phyloP scores from a whole-genome alignment of 1,139 yeast genomes.

The Wickerhamomyces sp. region DNA sequence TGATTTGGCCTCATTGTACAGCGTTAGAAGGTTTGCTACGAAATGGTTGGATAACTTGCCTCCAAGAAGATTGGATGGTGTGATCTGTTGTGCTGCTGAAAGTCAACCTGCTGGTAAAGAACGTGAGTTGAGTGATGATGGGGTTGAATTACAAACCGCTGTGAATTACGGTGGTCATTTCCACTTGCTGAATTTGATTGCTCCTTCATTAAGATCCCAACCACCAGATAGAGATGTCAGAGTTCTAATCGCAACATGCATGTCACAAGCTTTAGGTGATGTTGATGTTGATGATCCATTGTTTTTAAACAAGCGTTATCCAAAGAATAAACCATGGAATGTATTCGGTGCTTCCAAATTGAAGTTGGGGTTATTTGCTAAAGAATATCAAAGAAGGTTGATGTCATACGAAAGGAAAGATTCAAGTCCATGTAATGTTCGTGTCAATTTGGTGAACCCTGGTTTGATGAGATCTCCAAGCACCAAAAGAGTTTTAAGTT shows the following conservation, averaged over 20 bases:
- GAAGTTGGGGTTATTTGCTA: slow-evolving; percentile 64
- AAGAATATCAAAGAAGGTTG: slow-evolving; percentile 67
- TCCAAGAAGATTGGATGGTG: slow-evolving; percentile 85
- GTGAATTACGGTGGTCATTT: slow-evolving; percentile 76
- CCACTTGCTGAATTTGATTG: slow-evolving; percentile 71
- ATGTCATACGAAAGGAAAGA: slow-evolving; percentile 33
- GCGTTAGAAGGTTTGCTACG: slow-evolving; percentile 88
- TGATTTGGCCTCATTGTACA: slow-evolving; percentile 67
- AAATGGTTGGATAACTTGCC: slow-evolving; percentile 90
- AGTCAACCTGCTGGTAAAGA: slow-evolving; percentile 60
- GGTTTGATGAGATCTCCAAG: slow-evolving; percentile 88
- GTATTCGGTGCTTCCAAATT: slow-evolving; percentile 81
- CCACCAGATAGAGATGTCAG: slow-evolving; percentile 95
- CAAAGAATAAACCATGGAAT: slow-evolving; percentile 59
- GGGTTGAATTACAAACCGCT: slow-evolving; percentile 80
- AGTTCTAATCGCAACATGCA: slow-evolving; percentile 68
- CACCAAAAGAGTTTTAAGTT: slow-evolving; percentile 69
- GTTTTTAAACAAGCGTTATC: slow-evolving; percentile 59
- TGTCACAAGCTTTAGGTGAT: slow-evolving; percentile 68
- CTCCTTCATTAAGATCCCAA: slow-evolving; percentile 80
- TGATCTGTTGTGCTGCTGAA: slow-evolving; percentile 84
- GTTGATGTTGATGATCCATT: slow-evolving; percentile 64
- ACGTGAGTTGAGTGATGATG: slow-evolving; percentile 68
- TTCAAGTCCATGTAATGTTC: slow-evolving; percentile 68
- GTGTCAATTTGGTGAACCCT: slow-evolving; percentile 80